Conservation (phyloP, 2,329 filamentous ascomycete species). For the Magnaporthales sp. region DNA sequence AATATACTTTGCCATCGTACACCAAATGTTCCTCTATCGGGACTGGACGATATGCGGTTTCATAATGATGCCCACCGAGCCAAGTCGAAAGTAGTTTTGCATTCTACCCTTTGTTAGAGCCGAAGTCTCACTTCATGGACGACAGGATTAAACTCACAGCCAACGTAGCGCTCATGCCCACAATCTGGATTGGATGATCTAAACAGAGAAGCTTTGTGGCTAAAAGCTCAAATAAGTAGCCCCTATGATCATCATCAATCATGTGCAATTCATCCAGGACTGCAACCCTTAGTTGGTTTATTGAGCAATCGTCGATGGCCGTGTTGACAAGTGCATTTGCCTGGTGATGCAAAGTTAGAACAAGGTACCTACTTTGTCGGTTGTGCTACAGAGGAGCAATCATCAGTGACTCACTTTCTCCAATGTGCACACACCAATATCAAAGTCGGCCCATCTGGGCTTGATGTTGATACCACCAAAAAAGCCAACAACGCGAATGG, state of each 20-base stretch:
- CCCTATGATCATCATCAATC: constrained; percentile 67
- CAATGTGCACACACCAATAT: constrained; percentile 71
- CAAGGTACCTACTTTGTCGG: constrained; percentile 7
- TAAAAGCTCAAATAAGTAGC: constrained; percentile 67
- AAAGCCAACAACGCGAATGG: constrained; percentile 60
- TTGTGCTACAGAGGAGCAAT: background rate
- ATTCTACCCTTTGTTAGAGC: constrained; percentile 42
- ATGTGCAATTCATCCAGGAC: constrained; percentile 77
- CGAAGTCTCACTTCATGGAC: background rate
- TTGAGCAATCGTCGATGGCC: constrained; percentile 61
- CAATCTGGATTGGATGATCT: constrained; percentile 57
- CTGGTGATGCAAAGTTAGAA: constrained; percentile 27
- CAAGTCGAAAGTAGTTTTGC: constrained; percentile 60
- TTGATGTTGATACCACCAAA: constrained; percentile 65
- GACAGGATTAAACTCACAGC: constrained; percentile 38
- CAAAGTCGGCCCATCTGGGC: constrained; percentile 63
- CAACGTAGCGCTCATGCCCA: constrained; percentile 75
- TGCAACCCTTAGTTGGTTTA: constrained; percentile 55
- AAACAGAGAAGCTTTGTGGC: constrained; percentile 65
- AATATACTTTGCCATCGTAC: constrained; percentile 60
- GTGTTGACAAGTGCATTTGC: constrained; percentile 67
- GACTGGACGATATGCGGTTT: constrained; percentile 65
- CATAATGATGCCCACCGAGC: constrained; percentile 63
- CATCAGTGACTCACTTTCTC: constrained; percentile 49
- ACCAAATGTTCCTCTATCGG: constrained; percentile 69